These are phyloP conservation scores for Tremellales sp. DNA, from an alignment of 1,284 basidiomycete genomes.

Conservation along the genomic window DNA sequence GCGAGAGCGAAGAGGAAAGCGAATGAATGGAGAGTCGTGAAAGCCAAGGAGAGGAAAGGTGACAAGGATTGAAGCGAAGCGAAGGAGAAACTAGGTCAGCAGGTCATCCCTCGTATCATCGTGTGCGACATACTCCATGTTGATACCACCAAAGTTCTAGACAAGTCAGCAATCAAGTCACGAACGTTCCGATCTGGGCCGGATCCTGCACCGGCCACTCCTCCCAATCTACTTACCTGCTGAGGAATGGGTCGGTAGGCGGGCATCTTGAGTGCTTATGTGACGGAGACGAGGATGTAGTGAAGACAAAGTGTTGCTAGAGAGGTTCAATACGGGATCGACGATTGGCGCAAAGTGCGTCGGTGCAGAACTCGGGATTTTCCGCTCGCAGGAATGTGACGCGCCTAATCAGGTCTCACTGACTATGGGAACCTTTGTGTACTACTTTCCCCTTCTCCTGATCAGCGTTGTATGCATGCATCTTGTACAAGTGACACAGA, in stretches of 20 bases:
- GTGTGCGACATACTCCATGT: conserved; percentile 27
- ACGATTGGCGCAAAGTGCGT: background rate
- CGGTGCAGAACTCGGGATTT: background rate
- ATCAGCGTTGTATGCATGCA: background rate
- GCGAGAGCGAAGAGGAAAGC: background rate
- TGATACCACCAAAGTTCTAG: conserved; percentile 32
- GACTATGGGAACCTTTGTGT: background rate
- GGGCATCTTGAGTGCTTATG: conserved; percentile 13
- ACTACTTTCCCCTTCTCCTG: background rate
- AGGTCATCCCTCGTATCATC: background rate
- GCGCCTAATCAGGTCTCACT: background rate
- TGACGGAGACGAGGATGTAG: background rate
- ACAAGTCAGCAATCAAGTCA: background rate
- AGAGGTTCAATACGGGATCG: background rate
- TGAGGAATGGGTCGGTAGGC: conserved; percentile 16
- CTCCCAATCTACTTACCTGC: conserved; percentile 9
- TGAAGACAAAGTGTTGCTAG: background rate
- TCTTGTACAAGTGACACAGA: no score
- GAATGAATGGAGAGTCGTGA: background rate
- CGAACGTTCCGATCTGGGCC: background rate
- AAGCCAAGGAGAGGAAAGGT: background rate
- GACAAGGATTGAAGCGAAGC: background rate
- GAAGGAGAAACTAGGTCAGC: background rate
- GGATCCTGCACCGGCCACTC: background rate
- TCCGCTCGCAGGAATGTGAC: background rate